phyloP scores from a whole-genome alignment of 805 yeast genomes.

The Vanderwaltozyma polyspora region DNA sequence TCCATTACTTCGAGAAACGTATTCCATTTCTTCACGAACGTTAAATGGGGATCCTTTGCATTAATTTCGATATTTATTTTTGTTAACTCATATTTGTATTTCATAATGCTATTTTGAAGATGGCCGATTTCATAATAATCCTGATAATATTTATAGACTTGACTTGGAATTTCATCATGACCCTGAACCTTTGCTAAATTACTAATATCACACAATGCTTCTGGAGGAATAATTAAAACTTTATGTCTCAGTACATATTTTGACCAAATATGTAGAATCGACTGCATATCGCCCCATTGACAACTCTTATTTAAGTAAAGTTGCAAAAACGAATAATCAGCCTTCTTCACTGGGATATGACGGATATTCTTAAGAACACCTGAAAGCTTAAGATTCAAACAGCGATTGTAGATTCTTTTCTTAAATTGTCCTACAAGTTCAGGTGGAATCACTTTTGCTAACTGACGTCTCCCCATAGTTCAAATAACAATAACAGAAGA shows the following conservation, averaged over 20 bases:
- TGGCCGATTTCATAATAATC: not conserved
- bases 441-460: too few species aligned
- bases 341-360: constrained; percentile 8
- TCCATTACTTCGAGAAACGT: constrained; percentile 24
- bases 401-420: too few species aligned
- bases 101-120: constrained; percentile 3
- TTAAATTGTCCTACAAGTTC: too few species aligned
- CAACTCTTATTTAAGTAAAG: constrained; percentile 16
- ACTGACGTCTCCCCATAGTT: too few species aligned
- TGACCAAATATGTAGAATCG: constrained; percentile 21
- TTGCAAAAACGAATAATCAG: constrained; percentile 19
- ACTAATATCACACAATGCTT: constrained; percentile 17
- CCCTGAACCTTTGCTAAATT: constrained; percentile 16
- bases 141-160: constrained; percentile 14
- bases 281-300: constrained; percentile 19
- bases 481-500: too few species aligned
- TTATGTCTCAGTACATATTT: constrained; percentile 16
- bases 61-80: constrained; percentile 21
- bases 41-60: constrained; percentile 16
- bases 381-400: constrained; percentile 20
- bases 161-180: constrained; percentile 17
- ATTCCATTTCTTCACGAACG: constrained; percentile 25
- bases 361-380: constrained; percentile 8
- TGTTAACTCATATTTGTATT: constrained; percentile 12
- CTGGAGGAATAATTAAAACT: constrained; percentile 13